Base-by-base conservation (phyloP, 495 filamentous ascomycete species). In the Aspergillus saccharolyticus region DNA sequence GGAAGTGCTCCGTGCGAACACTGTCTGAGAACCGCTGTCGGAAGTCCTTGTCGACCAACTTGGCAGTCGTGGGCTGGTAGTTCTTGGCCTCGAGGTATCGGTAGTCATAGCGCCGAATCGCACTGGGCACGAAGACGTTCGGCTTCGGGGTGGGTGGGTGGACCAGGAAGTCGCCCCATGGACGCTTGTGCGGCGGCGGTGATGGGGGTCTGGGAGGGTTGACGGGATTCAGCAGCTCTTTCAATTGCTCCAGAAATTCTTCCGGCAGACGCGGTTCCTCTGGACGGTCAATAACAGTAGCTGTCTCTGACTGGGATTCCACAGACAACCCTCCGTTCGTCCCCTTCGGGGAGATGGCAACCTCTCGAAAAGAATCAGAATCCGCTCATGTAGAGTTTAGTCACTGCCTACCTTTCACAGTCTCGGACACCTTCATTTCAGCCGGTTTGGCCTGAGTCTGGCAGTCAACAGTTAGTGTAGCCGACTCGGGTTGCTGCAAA, bases 1-100 rank as follows among this genome's bases (percentile, higher is more conserved):
- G 17, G 16, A 46, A 18, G 22, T 64, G 53, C 44, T 63, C 60
- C 24, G 61, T 56, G 3, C 50, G 56, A 16, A 55, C 44, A 44
- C 57, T 52, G 54, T 72, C 65, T 0, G 57, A 60, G 54, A 72
- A 74, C 15, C 67, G 62, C 0, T 53, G 51, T 1, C 73, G 69
- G 39, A 73, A 75, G n/a, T 66, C 65, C 14, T 59, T 60, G 9
- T 66, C 62, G 7, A 71, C 67, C 1, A 75, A 63, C 8, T 61
- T 61, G 14, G 22, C 46, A 0, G 52, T 43, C 0, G 63, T 63
- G 0, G 67, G 70, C 46, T 69, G 68, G 49, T 63, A 61, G 56
- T 63, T 63, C 49, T 66, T 53, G 5, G 54, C n/a, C 10, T 21
- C 58, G n/a, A 63, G 55, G 22, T 57, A 51, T 19, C 61, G 44